Evolutionary conservation across 352 stramenopile species (phyloP).

Genomic region (Albugo laibachii): DNA sequence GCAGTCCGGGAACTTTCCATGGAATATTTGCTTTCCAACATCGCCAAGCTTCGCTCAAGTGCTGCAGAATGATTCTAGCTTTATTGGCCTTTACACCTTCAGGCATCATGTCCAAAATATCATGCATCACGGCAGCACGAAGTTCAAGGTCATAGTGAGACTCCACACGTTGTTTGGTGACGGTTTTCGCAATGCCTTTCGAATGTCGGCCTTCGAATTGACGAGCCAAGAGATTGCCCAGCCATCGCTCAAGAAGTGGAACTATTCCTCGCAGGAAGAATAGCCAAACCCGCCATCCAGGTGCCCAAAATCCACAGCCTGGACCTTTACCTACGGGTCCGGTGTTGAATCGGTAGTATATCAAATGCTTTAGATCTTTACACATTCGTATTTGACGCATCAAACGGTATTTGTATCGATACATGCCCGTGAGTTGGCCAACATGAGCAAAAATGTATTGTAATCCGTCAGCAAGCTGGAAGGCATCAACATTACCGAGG

Average conservation of each 20-base stretch:
- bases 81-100: constrained; percentile 99
- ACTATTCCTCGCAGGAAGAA: constrained; percentile 99
- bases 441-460: constrained; percentile 99
- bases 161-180: constrained; percentile 99
- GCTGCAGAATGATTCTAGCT: constrained; percentile 93
- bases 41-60: constrained; percentile 97
- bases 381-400: constrained; percentile 97
- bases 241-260: constrained; percentile 95
- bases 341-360: constrained; percentile 99
- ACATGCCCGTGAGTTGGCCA: constrained; percentile 98
- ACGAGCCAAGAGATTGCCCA: constrained; percentile 96
- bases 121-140: constrained; percentile 98
- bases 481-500: constrained; percentile 98
- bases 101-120: constrained; percentile 99
- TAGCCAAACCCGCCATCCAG: constrained; percentile 98
- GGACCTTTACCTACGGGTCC: constrained; percentile 98
- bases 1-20: constrained; percentile 99
- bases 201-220: constrained; percentile 99
- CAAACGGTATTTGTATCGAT: constrained; percentile 97
- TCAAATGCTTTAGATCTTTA: constrained; percentile 99
- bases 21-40: constrained; percentile 99
- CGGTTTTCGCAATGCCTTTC: constrained; percentile 97
- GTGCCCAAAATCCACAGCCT: constrained; percentile 97
- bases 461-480: constrained; percentile 97
- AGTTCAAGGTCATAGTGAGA: constrained; percentile 99